These are phyloP conservation scores for Rubia peregrina DNA, from an alignment of 305 asterid genomes.

Conservation along the genomic window DNA sequence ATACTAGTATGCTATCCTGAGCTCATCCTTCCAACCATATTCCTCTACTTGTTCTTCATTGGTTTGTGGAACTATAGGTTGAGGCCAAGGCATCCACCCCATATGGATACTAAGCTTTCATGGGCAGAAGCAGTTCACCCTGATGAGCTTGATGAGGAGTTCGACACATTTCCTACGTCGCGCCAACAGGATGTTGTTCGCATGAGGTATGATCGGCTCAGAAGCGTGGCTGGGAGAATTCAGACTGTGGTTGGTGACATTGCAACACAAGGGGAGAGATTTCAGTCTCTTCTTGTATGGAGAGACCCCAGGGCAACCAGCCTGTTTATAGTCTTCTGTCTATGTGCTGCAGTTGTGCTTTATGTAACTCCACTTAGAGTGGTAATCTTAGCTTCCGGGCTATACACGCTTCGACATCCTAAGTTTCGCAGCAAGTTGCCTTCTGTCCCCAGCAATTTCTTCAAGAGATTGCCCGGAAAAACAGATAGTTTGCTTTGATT, in stretches of 20 bases:
- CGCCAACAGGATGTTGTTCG: slow-evolving; percentile 32
- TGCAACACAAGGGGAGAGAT: slow-evolving; percentile 52
- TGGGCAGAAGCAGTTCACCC: slow-evolving; percentile 50
- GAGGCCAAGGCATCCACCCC: slow-evolving; percentile 50
- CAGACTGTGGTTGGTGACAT: slow-evolving; percentile 50
- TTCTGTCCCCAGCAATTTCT: slow-evolving; percentile 41
- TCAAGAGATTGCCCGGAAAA: slow-evolving; percentile 37
- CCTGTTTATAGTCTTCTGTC: slow-evolving; percentile 38
- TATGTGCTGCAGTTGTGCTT: slow-evolving; percentile 36
- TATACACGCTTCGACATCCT: slow-evolving; percentile 41
- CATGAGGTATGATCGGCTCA: slow-evolving; percentile 49
- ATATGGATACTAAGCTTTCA: slow-evolving; percentile 50
- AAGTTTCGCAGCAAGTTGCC: slow-evolving; percentile 48
- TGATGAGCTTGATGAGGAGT: slow-evolving; percentile 56
- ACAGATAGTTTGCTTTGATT: slow-evolving; percentile 37
- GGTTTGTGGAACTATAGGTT: slow-evolving; percentile 52
- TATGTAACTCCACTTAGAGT: slow-evolving; percentile 40
- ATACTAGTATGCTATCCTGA: slow-evolving; percentile 49
- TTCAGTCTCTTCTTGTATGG: slow-evolving; percentile 40
- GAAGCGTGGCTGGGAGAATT: slow-evolving; percentile 51
- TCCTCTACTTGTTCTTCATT: slow-evolving; percentile 47
- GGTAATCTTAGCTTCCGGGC: slow-evolving; percentile 32
- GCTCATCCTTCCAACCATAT: slow-evolving; percentile 44
- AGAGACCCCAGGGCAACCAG: slow-evolving; percentile 52
- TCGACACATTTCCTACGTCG: slow-evolving; percentile 50